Conservation (phyloP, 2,329 filamentous ascomycete species). For the Boeremia exigua region DNA sequence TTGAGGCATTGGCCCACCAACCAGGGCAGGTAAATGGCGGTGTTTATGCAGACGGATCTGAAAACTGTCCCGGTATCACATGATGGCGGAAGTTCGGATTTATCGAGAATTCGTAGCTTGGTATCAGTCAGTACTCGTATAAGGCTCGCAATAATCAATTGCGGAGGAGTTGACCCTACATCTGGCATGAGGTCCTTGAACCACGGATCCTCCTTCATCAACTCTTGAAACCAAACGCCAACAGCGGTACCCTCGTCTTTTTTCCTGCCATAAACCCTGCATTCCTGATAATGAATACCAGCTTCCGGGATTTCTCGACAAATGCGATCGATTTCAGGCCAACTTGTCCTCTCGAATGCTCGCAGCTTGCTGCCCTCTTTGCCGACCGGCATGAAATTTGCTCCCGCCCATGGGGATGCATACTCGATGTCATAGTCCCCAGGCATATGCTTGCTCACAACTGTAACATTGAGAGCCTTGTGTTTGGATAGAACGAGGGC, state of each 20-base stretch:
- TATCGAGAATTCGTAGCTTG: conserved; percentile 67
- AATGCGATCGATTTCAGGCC: conserved; percentile 52
- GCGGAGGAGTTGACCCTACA: conserved; percentile 48
- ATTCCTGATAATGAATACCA: conserved; percentile 76
- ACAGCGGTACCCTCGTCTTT: conserved; percentile 66
- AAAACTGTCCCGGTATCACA: conserved; percentile 77
- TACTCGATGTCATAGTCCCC: conserved; percentile 93
- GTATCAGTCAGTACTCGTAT: conserved; percentile 2
- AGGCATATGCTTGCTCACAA: conserved; percentile 87
- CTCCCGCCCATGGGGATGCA: conserved; percentile 85
- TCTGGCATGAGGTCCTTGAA: conserved; percentile 74
- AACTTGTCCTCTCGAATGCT: conserved; percentile 53
- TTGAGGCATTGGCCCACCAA: conserved; percentile 79
- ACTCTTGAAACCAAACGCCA: conserved; percentile 68
- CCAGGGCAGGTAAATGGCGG: conserved; percentile 85
- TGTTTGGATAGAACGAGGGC: conserved; percentile 67
- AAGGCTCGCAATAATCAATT: not conserved
- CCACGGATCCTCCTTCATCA: conserved; percentile 74
- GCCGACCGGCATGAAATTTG: conserved; percentile 71
- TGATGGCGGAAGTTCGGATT: conserved; percentile 63
- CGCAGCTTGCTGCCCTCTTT: conserved; percentile 49
- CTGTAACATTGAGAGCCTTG: conserved; percentile 65
- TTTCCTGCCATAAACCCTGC: conserved; percentile 65
- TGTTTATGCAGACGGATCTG: conserved; percentile 90
- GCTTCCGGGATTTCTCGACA: conserved; percentile 72